A percentile compares a stretch with the other conserved stretches of the same genome.
phyloP scores from a whole-genome alignment of 306 rosid species.

The Quercus agrifolia region DNA sequence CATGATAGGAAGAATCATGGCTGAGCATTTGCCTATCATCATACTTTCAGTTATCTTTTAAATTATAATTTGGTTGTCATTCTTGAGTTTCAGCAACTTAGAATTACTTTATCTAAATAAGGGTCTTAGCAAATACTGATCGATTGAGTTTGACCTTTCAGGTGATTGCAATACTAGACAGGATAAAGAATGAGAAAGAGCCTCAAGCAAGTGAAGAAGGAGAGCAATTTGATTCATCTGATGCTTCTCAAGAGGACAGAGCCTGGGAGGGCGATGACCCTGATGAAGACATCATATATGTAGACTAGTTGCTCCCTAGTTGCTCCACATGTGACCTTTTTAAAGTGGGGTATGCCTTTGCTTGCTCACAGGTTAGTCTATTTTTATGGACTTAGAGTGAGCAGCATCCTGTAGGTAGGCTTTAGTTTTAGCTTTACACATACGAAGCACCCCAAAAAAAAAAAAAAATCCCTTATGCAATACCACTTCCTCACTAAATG shows the following conservation, averaged over 20 bases:
- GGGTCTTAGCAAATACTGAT: constrained; percentile 21
- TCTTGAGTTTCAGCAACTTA: constrained; percentile 14
- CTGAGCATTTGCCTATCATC: not conserved
- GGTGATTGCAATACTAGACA: constrained; percentile 88
- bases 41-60: not conserved
- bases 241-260: constrained; percentile 32
- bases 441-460: not conserved
- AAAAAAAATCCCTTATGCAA: not conserved
- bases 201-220: constrained; percentile 17
- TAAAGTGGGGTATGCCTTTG: constrained; percentile 9
- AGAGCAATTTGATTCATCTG: constrained; percentile 41
- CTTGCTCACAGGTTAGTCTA: constrained; percentile 45
- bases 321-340: constrained; percentile 18
- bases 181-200: constrained; percentile 63
- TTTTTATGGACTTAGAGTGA: constrained; percentile 3
- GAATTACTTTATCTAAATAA: constrained; percentile 5
- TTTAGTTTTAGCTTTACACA: not conserved
- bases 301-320: constrained; percentile 44
- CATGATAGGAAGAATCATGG: constrained; percentile 2
- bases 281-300: constrained; percentile 69
- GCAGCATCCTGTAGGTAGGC: constrained; percentile 1
- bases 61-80: constrained; percentile 4
- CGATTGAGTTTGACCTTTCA: constrained; percentile 32
- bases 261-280: constrained; percentile 72
- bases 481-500: not conserved